Base-by-base conservation (phyloP, 352 stramenopile species). In the Phytophthora idaei region DNA sequence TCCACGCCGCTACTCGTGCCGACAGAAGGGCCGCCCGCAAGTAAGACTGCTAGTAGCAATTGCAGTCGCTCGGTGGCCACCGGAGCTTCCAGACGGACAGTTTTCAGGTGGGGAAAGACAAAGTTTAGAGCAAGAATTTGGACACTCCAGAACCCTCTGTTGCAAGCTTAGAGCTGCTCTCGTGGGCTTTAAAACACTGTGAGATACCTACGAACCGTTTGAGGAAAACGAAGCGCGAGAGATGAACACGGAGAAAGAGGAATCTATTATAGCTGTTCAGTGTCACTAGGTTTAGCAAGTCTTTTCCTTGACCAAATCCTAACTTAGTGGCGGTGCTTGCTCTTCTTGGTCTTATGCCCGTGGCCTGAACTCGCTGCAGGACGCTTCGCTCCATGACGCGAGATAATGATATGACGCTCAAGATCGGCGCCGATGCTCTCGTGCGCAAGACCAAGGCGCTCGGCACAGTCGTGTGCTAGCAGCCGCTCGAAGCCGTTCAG, bases 1-100 rank as follows among this genome's bases (percentile, higher is more conserved):
- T 99, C 90, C 97, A 99, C 85, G 97, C 97, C 37, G 89, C 90
- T 28, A 93, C 83, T 36, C 87, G 90, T 57, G 92, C 86, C 59
- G 88, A 96, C 71, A 79, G 88, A 89, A 76, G 88, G 73, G 88
- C 88, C 31, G 85, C 87, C 12, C 87, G 87, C 60, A 96, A 96
- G 82, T 94, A 92, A 83, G 32, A 36, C 47, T 54, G 57, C 61
- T n/a, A 31, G 17, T n/a, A 37, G 58, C 37, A 42, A 12, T 50
- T 44, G 45, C 42, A 60, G 15, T 67, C 39, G 60, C 21, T 21
- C 21, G 21, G 21, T 0, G 21, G 21, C 21, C 21, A 21, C 21
- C 21, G 21, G 21, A 21, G 21, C 21, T 21, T 21, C 21, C 21
- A 21, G 21, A 21, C 21, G 21, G 21, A 21, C 25, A 46, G 14